phyloP scores from a whole-genome alignment of 768 basidiomycete species.

The Steccherinum ochraceum region DNA sequence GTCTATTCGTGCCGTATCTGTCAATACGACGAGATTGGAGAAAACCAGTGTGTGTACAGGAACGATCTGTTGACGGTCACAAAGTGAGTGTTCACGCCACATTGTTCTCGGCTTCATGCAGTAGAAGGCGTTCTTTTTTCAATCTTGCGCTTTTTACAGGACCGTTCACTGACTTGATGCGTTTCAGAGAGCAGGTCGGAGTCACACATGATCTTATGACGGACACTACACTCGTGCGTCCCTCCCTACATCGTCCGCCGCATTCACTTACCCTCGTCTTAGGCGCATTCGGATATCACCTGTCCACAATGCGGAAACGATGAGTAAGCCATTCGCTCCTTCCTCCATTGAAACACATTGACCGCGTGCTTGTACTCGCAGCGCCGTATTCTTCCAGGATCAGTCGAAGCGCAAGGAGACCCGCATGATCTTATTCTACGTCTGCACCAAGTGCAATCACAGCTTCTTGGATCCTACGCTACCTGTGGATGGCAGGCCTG shows the following conservation, averaged over 20 bases:
- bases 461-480: slow-evolving; percentile 62
- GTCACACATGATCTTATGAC: slow-evolving; percentile 82
- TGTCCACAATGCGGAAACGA: slow-evolving; percentile 81
- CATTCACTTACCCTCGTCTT: background rate
- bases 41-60: slow-evolving; percentile 86
- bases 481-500: slow-evolving; percentile 12
- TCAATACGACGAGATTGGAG: slow-evolving; percentile 74
- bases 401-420: slow-evolving; percentile 97
- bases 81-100: slow-evolving; percentile 75
- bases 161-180: background rate
- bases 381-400: slow-evolving; percentile 92
- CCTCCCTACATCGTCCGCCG: background rate
- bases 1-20: slow-evolving; percentile 92
- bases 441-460: slow-evolving; percentile 78
- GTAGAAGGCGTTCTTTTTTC: background rate
- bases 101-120: background rate
- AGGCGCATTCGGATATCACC: slow-evolving; percentile 80
- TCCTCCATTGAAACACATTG: slow-evolving; percentile 1
- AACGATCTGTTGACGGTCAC: slow-evolving; percentile 93
- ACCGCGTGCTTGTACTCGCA: slow-evolving; percentile 27
- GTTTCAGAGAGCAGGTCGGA: slow-evolving; percentile 81
- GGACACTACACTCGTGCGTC: slow-evolving; percentile 79
- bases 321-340: slow-evolving; percentile 48
- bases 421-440: slow-evolving; percentile 89
- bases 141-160: background rate